phyloP scores from a whole-genome alignment of 345 rosid species.

The Hypericum androsaemum region DNA sequence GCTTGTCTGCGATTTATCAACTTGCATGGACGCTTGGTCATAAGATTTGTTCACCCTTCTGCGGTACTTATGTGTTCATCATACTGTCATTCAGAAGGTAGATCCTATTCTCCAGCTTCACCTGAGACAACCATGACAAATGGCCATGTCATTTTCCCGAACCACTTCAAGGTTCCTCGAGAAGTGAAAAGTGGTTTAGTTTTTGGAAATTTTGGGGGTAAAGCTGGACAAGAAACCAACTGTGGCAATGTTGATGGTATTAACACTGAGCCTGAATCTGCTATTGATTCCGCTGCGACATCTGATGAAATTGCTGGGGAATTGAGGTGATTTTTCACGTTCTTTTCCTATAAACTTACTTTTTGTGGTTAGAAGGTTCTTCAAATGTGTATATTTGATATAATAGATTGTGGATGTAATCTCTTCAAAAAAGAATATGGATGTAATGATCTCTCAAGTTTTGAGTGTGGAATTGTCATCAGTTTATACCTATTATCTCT shows the following conservation, averaged over 20 bases:
- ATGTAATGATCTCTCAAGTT: no score
- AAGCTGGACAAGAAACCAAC: slow-evolving; percentile 28
- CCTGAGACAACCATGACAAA: slow-evolving; percentile 26
- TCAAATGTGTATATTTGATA: no score
- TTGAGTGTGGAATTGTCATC: no score
- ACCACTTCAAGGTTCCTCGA: slow-evolving; percentile 61
- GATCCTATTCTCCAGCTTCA: no score
- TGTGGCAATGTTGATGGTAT: slow-evolving; percentile 15
- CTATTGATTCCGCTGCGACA: slow-evolving; percentile 28
- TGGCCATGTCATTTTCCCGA: slow-evolving; percentile 67
- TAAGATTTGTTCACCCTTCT: no score
- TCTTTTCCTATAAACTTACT: no score
- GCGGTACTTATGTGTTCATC: no score
- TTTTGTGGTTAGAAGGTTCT: no score
- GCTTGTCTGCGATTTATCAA: not conserved
- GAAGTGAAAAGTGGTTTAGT: slow-evolving; percentile 60
- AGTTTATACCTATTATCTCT: not conserved
- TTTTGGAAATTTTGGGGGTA: slow-evolving; percentile 77
- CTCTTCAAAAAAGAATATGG: no score
- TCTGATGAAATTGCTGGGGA: slow-evolving; percentile 31
- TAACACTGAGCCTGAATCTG: slow-evolving; percentile 26
- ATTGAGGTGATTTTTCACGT: not conserved
- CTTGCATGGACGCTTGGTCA: no score
- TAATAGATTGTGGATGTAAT: no score
- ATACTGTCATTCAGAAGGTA: no score